These are phyloP conservation scores for Claviceps spartinae DNA, from an alignment of 2,329 filamentous ascomycete species.

Conservation along the genomic window DNA sequence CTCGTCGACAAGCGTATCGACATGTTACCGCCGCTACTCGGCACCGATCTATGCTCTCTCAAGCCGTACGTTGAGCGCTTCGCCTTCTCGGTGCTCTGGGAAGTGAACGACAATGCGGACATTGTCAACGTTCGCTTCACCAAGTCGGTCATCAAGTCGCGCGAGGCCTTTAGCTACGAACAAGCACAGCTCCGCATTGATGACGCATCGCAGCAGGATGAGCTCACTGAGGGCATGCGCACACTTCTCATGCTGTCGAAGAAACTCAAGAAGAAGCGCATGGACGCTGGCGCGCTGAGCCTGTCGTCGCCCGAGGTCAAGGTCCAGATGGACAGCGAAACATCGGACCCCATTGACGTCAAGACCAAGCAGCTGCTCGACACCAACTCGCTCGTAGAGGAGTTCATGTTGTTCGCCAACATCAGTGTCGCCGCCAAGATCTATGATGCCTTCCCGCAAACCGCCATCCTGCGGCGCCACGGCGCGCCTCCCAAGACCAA, in stretches of 20 bases:
- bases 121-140: conserved; percentile 80
- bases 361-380: conserved; percentile 90
- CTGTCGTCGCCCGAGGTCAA: conserved; percentile 96
- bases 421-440: conserved; percentile 85
- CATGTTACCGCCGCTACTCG: conserved; percentile 93
- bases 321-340: conserved; percentile 89
- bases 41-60: conserved; percentile 89
- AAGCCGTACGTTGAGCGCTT: conserved; percentile 96
- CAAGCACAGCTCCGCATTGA: conserved; percentile 90
- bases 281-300: conserved; percentile 89
- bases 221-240: conserved; percentile 81
- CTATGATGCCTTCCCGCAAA: conserved; percentile 86
- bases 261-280: conserved; percentile 85
- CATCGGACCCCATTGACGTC: conserved; percentile 88
- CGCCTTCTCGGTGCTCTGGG: conserved; percentile 79
- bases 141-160: conserved; percentile 93
- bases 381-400: conserved; percentile 94
- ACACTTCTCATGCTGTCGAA: conserved; percentile 78
- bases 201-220: conserved; percentile 73
- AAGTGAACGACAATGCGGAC: conserved; percentile 72
- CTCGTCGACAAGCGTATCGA: conserved; percentile 98
- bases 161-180: conserved; percentile 96
- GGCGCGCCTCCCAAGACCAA: conserved; percentile 86
- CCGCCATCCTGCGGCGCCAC: conserved; percentile 84
- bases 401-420: conserved; percentile 99